Conservation (phyloP, 441 rosid species). For the Pelargonium myrrhifolium region DNA sequence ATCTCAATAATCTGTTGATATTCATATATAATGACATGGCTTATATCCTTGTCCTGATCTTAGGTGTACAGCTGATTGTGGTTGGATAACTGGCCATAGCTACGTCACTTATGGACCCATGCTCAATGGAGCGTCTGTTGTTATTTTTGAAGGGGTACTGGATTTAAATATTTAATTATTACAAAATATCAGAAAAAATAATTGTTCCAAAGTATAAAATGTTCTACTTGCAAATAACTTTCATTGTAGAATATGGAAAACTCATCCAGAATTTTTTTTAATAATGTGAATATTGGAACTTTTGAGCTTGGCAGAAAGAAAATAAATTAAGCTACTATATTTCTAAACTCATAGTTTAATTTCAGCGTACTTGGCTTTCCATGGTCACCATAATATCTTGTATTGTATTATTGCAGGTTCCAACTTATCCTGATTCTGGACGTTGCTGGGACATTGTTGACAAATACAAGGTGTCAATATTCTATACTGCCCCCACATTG, state of each 20-base stretch:
- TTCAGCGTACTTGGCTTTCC: conserved; percentile 15
- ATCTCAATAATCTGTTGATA: not conserved
- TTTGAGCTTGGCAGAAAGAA: not conserved
- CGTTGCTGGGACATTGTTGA: conserved; percentile 98
- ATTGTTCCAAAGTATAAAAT: not conserved
- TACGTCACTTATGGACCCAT: conserved; percentile 95
- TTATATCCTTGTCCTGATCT: conserved; percentile 19
- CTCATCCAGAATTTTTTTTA: not conserved
- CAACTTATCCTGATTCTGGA: conserved; percentile 89
- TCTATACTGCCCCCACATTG: conserved; percentile 95
- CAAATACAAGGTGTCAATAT: conserved; percentile 85
- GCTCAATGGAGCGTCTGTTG: conserved; percentile 84
- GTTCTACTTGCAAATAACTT: not conserved
- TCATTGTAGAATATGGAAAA: not conserved
- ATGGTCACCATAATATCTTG: conserved; percentile 18
- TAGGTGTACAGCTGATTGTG: conserved; percentile 99
- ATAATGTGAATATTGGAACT: not conserved
- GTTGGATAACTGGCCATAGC: conserved; percentile 99
- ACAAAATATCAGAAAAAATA: not conserved
- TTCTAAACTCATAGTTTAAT: not conserved
- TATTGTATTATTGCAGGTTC: conserved; percentile 50
- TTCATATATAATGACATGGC: not conserved
- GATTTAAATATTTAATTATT: not conserved
- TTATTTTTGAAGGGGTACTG: conserved; percentile 86
- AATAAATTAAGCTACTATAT: not conserved